Evolutionary conservation across 2,329 filamentous ascomycete genomes (phyloP).

Genomic region (Tricladium varicosporioides): DNA sequence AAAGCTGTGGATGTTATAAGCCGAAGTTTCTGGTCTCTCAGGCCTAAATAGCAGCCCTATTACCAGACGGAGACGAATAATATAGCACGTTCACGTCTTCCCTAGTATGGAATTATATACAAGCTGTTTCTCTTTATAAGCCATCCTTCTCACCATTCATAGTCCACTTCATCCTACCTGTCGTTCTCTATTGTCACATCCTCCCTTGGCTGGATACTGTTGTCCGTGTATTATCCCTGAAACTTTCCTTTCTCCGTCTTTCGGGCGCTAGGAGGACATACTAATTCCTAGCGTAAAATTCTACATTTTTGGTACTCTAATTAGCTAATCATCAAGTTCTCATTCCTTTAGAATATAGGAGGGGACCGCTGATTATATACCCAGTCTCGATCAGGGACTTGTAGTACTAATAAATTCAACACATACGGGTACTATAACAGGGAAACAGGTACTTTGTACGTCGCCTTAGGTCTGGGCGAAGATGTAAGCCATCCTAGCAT

Average conservation of each 20-base stretch:
- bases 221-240: neutral
- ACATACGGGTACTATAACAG: neutral
- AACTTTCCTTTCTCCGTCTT: too few species aligned
- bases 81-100: neutral
- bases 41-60: constrained; percentile 9
- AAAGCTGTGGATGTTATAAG: constrained; percentile 13
- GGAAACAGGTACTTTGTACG: neutral
- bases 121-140: neutral
- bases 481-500: neutral
- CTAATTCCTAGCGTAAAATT: too few species aligned
- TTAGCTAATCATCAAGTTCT: too few species aligned
- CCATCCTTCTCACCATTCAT: neutral
- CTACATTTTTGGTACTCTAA: too few species aligned
- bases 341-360: too few species aligned
- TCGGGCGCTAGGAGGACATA: too few species aligned
- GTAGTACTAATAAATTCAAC: too few species aligned
- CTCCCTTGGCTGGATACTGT: neutral
- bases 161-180: neutral
- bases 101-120: neutral
- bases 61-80: constrained; percentile 5
- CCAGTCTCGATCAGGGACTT: too few species aligned
- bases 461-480: neutral
- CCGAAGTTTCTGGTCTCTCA: constrained; percentile 5
- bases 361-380: too few species aligned
- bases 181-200: neutral